Base-by-base conservation (phyloP, 208 protist species). In the Tritrichomonas musculus region DNA sequence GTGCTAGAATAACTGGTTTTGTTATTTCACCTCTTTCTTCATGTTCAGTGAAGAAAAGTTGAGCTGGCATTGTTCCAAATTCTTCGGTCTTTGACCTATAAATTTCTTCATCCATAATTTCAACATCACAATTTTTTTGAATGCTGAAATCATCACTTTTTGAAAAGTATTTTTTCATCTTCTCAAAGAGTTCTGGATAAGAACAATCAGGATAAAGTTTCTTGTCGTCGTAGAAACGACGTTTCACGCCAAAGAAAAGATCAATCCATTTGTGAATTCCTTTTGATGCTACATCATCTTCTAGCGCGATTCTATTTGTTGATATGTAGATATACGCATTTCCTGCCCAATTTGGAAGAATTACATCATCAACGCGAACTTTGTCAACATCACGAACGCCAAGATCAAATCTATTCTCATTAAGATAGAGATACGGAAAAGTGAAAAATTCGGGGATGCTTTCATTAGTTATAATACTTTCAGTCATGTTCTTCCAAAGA, bases 181-280 rank as follows among this genome's bases (percentile, higher is more conserved):
- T 17, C 17, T 60, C 53, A 60, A 22, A 22, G 11, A 60, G 14
- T 50, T 82, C 73, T 3, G 41, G 41, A 88, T 88, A 60, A 41
- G 77, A 53, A 57, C 20, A 88, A 33, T 8, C 1, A 13, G 14
- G 44, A 39, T 44, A 88, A 9, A 88, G 41, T 27, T 88, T 88
- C 11, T 53, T 33, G 30, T 39, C 1, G 0, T 88, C 47, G 4
- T 44, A 60, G 20, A 33, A 57, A 1, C 25, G 5, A 57, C 47
- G 25, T 8, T 57, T 39, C 0, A 33, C 2, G 36, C 98, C 98
- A 95, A 99, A 99, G 55, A 99, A 97, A 36, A 99, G 96, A 94
- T 99, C 98, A 93, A 99, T 97, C 98, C 98, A 99, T 53, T 98
- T 92, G 94, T 98, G 96, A 82, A 99, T 94, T 77, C 97, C 93